A percentile compares a stretch with the other conserved stretches of the same genome.
Evolutionary conservation across 2,329 filamentous ascomycete species (phyloP).

Genomic region (Fusarium xylarioides): DNA sequence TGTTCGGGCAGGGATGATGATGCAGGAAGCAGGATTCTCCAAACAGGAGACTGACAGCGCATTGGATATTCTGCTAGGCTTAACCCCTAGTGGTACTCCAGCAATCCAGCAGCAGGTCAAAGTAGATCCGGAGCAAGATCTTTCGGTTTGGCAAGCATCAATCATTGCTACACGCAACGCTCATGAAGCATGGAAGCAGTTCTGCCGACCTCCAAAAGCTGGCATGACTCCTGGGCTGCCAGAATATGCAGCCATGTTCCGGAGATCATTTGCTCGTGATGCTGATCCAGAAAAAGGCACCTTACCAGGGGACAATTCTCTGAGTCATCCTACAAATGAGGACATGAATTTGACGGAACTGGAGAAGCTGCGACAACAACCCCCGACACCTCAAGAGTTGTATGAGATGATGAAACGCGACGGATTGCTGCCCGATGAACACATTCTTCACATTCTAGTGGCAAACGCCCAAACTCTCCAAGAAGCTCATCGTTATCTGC

Average conservation of each 20-base stretch:
- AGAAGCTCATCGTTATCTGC: conserved; percentile 60
- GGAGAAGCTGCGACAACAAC: conserved; percentile 68
- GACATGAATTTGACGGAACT: conserved; percentile 68
- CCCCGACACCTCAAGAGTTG: conserved; percentile 67
- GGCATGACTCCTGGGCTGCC: conserved; percentile 49
- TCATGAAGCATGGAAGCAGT: conserved; percentile 67
- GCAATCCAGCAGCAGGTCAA: conserved; percentile 61
- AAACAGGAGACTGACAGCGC: conserved; percentile 57
- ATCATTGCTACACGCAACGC: conserved; percentile 68
- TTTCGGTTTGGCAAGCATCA: conserved; percentile 62
- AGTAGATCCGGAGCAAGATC: conserved; percentile 21
- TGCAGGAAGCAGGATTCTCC: conserved; percentile 65
- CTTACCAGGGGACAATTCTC: conserved; percentile 68
- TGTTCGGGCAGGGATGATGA: conserved; percentile 61
- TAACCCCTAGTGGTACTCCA: conserved; percentile 59
- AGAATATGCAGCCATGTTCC: conserved; percentile 69
- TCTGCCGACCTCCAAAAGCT: conserved; percentile 50
- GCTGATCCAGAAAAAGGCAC: conserved; percentile 41
- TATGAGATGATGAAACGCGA: conserved; percentile 65
- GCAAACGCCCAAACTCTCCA: conserved; percentile 58
- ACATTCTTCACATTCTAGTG: conserved; percentile 66
- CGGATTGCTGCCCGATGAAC: conserved; percentile 58
- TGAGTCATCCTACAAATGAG: conserved; percentile 52
- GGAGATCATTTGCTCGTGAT: conserved; percentile 58
- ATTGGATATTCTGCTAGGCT: conserved; percentile 63